These are phyloP conservation scores for Pilasporangium apinafurcum DNA, from an alignment of 352 stramenopile species.

Conservation along the genomic window DNA sequence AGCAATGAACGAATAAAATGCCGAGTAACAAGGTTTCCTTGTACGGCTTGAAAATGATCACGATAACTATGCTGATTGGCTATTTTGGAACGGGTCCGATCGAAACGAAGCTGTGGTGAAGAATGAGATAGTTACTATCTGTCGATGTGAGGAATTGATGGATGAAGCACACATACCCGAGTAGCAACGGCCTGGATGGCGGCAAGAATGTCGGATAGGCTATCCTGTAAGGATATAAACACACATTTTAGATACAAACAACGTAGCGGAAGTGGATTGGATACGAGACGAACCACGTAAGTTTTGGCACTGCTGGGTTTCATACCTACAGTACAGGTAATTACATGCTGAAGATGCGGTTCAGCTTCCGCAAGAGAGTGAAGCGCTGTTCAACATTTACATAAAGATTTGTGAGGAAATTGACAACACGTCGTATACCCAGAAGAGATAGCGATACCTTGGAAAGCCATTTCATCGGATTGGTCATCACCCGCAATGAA, in stretches of 20 bases:
- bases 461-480: constrained; percentile 91
- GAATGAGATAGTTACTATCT: too few species aligned
- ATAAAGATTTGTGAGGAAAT: too few species aligned
- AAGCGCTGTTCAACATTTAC: constrained; percentile 26
- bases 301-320: constrained; percentile 95
- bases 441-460: constrained; percentile 41
- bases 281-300: constrained; percentile 89
- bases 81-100: constrained; percentile 3
- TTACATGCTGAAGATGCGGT: constrained; percentile 40
- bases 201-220: constrained; percentile 39
- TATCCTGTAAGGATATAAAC: constrained; percentile 24
- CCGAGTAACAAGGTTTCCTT: constrained; percentile 11
- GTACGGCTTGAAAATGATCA: constrained; percentile 7
- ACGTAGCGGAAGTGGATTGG: background rate
- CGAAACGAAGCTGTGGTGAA: constrained; percentile 9
- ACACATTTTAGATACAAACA: background rate
- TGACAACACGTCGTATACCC: constrained; percentile 11
- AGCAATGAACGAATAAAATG: constrained; percentile 15
- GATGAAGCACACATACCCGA: constrained; percentile 29
- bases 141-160: too few species aligned
- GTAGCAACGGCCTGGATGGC: constrained; percentile 43
- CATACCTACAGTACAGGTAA: constrained; percentile 96
- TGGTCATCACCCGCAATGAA: constrained; percentile 97
- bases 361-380: constrained; percentile 31
- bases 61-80: constrained; percentile 9